Evolutionary conservation across 2,329 filamentous ascomycete species (phyloP).

Genomic region (Ophiocordyceps camponoti-leonardi): DNA sequence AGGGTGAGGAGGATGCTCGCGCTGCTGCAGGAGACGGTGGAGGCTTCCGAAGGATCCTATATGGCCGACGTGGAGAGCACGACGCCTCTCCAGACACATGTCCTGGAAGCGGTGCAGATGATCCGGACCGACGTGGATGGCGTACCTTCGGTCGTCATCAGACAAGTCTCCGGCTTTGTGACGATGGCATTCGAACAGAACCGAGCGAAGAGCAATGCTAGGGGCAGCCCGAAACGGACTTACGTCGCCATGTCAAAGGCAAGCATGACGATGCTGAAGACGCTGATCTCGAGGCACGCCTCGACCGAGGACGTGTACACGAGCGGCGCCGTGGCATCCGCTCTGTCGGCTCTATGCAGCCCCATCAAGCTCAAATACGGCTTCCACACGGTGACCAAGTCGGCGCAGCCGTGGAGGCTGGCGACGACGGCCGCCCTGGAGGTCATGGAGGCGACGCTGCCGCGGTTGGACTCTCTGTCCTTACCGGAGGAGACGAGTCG

Average conservation of each 20-base stretch:
- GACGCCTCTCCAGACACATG: slow-evolving; percentile 54
- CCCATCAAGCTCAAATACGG: slow-evolving; percentile 68
- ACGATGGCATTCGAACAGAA: slow-evolving; percentile 46
- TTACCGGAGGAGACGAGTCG: slow-evolving; percentile 28
- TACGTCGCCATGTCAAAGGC: slow-evolving; percentile 82
- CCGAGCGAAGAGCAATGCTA: slow-evolving; percentile 12
- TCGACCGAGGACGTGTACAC: slow-evolving; percentile 50
- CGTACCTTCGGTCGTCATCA: slow-evolving; percentile 50
- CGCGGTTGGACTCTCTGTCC: slow-evolving; percentile 33
- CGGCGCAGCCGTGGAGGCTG: slow-evolving; percentile 58
- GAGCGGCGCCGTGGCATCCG: slow-evolving; percentile 46
- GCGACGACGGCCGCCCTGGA: slow-evolving; percentile 55
- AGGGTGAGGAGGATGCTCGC: slow-evolving; percentile 51
- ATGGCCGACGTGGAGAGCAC: slow-evolving; percentile 55
- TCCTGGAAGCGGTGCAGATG: slow-evolving; percentile 49
- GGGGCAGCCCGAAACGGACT: slow-evolving; percentile 39
- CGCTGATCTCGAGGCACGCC: slow-evolving; percentile 40
- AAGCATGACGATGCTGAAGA: slow-evolving; percentile 54
- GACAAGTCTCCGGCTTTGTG: slow-evolving; percentile 52
- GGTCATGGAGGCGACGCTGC: slow-evolving; percentile 49
- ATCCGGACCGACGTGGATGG: slow-evolving; percentile 48
- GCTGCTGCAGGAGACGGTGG: slow-evolving; percentile 54
- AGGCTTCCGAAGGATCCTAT: slow-evolving; percentile 50
- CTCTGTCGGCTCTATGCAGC: slow-evolving; percentile 47
- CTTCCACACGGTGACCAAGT: slow-evolving; percentile 56